Base-by-base conservation (phyloP, 257 asterid species). In the Rehmannia glutinosa region DNA sequence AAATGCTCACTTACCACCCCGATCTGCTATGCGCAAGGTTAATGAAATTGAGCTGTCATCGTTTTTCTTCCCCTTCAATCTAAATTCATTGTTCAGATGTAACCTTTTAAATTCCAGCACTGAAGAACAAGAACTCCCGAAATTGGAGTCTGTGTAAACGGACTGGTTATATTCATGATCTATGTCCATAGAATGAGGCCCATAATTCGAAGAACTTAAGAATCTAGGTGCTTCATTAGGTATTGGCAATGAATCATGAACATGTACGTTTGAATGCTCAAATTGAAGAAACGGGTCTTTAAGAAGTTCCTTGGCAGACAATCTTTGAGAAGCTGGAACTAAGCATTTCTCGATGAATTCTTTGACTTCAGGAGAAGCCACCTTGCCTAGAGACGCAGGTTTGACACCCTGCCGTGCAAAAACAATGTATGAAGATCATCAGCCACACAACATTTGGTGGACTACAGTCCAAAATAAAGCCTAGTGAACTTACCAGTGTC, bases 321-420 rank as follows among this genome's bases (percentile, higher is more conserved):
- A 73, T 69, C 93, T 86, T 66, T 78, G 75, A 61, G 83, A 63
- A 62, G 80, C 87, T 54, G 84, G 87, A 68, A 71, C 82, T 73
- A 88, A 71, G 66, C 96, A 88, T 72, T 86, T 88, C 74, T 86
- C 90, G 8, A 88, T 88, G 76, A 88, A 85, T 47, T 51, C 86
- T 77, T 79, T 88, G 67, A 82, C 74, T 52, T 82, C 76, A 7
- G 75, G 66, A 68, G 75, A 76, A 33, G 49, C 59, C 39, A 88
- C 88, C 68, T 83, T 85, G 65, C 67, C 46, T 13, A 83, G 83
- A 33, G 92, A 78, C 49, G 85, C 87, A 49, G 92, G 92, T 73
- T 85, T 87, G 36, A 85, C 62, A 47, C 90, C 88, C 89, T 84
- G 76, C 17, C 58, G 10, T n/a, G 41, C 35, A 36, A 58, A 43